Conservation (phyloP, 2,329 filamentous ascomycete species). For the Aotearoamyces nothofagi region DNA sequence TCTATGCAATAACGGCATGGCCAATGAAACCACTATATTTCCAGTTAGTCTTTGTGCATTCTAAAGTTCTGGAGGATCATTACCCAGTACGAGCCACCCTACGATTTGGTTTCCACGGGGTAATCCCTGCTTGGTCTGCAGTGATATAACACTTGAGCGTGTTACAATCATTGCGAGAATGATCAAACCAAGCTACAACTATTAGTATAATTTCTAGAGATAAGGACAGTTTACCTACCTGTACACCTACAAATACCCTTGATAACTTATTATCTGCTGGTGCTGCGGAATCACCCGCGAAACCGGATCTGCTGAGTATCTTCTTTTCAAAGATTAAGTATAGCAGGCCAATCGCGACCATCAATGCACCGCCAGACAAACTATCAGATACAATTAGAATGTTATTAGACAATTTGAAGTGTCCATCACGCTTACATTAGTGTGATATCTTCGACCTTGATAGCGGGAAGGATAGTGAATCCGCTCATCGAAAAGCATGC, state of each 20-base stretch:
- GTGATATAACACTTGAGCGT: slow-evolving; percentile 65
- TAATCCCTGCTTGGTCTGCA: slow-evolving; percentile 74
- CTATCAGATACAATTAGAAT: slow-evolving; percentile 43
- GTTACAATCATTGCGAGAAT: slow-evolving; percentile 75
- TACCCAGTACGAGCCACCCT: slow-evolving; percentile 68
- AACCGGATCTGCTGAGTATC: slow-evolving; percentile 12
- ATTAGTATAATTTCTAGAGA: slow-evolving; percentile 2
- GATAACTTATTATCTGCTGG: slow-evolving; percentile 32
- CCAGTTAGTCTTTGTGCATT: slow-evolving; percentile 1
- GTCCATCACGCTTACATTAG: slow-evolving; percentile 46
- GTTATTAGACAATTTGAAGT: slow-evolving; percentile 7
- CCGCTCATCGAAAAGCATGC: slow-evolving; percentile 74
- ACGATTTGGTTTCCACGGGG: slow-evolving; percentile 78
- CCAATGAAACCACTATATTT: slow-evolving; percentile 48
- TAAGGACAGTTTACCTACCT: slow-evolving; percentile 27
- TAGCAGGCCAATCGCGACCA: slow-evolving; percentile 58
- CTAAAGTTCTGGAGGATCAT: slow-evolving; percentile 16
- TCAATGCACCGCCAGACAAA: slow-evolving; percentile 59
- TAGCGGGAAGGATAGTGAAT: slow-evolving; percentile 78
- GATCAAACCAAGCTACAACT: slow-evolving; percentile 48
- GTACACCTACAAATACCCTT: slow-evolving; percentile 47
- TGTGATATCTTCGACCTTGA: slow-evolving; percentile 64
- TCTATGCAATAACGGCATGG: slow-evolving; percentile 69
- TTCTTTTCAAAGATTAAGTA: slow-evolving; percentile 69
- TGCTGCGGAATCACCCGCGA: slow-evolving; percentile 10